A percentile compares a stretch with the other conserved stretches of the same genome.
Conservation (phyloP, 2,329 filamentous ascomycete species). For the Hypoxylon sp. region DNA sequence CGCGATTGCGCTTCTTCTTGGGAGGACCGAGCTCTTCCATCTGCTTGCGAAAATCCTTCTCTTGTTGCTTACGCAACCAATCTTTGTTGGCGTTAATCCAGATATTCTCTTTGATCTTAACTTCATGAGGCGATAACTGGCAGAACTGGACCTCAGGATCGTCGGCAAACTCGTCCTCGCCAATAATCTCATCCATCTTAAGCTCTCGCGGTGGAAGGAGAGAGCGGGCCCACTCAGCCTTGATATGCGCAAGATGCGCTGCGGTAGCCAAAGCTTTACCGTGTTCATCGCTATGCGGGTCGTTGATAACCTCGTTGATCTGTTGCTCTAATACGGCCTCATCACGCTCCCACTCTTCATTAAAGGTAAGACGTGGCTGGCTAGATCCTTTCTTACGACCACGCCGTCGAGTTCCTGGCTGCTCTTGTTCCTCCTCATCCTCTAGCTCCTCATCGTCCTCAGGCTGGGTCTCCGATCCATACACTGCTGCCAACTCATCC, state of each 20-base stretch:
- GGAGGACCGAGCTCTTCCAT: constrained; percentile 65
- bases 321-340: constrained; percentile 78
- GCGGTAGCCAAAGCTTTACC: constrained; percentile 72
- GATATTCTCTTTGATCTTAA: constrained; percentile 86
- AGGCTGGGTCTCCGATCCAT: constrained; percentile 54
- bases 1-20: constrained; percentile 69
- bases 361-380: constrained; percentile 66
- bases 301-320: constrained; percentile 78
- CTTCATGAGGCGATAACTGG: constrained; percentile 79
- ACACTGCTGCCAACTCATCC: constrained; percentile 58
- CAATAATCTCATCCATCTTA: constrained; percentile 76
- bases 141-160: constrained; percentile 91
- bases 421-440: constrained; percentile 51
- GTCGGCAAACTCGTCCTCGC: constrained; percentile 86
- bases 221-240: constrained; percentile 66
- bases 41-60: constrained; percentile 83
- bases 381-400: constrained; percentile 50
- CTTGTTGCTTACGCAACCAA: constrained; percentile 89
- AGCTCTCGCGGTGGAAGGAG: constrained; percentile 64
- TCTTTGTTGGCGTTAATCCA: constrained; percentile 97
- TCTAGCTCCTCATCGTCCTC: constrained; percentile 56
- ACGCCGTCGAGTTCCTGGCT: constrained; percentile 45
- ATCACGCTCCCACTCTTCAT: constrained; percentile 73
- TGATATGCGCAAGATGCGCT: constrained; percentile 68
- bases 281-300: constrained; percentile 69